These are phyloP conservation scores for Cyberlindnera euphorbiae DNA, from an alignment of 805 yeast species.

Conservation along the genomic window DNA sequence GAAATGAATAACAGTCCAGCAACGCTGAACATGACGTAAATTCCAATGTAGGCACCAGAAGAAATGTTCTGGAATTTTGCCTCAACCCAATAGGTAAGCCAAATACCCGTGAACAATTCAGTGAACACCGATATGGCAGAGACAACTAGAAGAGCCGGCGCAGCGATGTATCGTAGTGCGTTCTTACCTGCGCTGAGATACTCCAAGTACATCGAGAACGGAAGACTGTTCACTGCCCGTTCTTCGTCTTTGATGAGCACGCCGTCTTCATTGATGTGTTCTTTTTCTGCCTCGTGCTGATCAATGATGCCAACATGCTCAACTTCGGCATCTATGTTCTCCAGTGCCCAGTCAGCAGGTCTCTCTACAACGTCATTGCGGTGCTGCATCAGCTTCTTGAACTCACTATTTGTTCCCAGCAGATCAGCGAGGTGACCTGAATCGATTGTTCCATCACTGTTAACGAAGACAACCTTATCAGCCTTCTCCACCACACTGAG, in stretches of 20 bases:
- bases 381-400: slow-evolving; percentile 47
- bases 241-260: slow-evolving; percentile 26
- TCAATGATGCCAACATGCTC: too few species aligned
- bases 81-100: slow-evolving; percentile 75
- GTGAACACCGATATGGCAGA: slow-evolving; percentile 37
- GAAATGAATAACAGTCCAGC: slow-evolving; percentile 29
- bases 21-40: slow-evolving; percentile 51
- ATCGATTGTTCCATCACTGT: slow-evolving; percentile 53
- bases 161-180: slow-evolving; percentile 30
- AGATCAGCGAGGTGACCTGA: slow-evolving; percentile 58
- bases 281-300: not conserved
- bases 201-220: slow-evolving; percentile 29
- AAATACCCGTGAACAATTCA: slow-evolving; percentile 60
- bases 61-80: slow-evolving; percentile 40
- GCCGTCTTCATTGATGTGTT: slow-evolving; percentile 2
- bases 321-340: not conserved
- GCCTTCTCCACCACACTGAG: slow-evolving; percentile 62
- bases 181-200: slow-evolving; percentile 41
- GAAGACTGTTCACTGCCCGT: slow-evolving; percentile 34
- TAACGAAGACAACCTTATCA: slow-evolving; percentile 60
- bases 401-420: slow-evolving; percentile 36
- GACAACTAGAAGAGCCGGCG: slow-evolving; percentile 18
- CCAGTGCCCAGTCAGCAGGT: not conserved
- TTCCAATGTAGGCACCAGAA: slow-evolving; percentile 60
- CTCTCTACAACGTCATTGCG: not conserved